These are phyloP conservation scores for Macroventuria anomochaeta DNA, from an alignment of 2,329 filamentous ascomycete genomes.

Conservation along the genomic window DNA sequence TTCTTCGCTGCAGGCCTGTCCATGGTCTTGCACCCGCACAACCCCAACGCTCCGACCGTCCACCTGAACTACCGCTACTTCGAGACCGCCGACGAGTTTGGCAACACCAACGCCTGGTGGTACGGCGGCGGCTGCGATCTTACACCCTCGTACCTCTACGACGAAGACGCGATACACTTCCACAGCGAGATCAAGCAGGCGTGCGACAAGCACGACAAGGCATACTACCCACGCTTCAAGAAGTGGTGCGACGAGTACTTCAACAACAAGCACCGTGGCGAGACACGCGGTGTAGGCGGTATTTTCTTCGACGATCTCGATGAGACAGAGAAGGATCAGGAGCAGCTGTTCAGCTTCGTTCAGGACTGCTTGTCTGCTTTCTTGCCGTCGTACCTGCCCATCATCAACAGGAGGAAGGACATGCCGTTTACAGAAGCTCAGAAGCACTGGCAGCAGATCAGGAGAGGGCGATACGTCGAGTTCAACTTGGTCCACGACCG, in stretches of 20 bases:
- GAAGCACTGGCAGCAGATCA: slow-evolving; percentile 96
- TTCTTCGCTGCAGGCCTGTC: slow-evolving; percentile 96
- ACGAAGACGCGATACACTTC: slow-evolving; percentile 97
- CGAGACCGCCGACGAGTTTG: slow-evolving; percentile 87
- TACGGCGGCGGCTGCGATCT: slow-evolving; percentile 95
- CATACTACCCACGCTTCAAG: slow-evolving; percentile 94
- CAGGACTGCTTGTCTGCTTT: slow-evolving; percentile 87
- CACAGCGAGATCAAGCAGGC: slow-evolving; percentile 90
- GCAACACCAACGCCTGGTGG: slow-evolving; percentile 90
- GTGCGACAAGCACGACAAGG: slow-evolving; percentile 91
- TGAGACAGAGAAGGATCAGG: slow-evolving; percentile 81
- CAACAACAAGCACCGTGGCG: slow-evolving; percentile 86
- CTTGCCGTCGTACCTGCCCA: slow-evolving; percentile 87
- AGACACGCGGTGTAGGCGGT: slow-evolving; percentile 86
- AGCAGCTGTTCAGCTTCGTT: slow-evolving; percentile 88
- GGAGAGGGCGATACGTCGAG: slow-evolving; percentile 94
- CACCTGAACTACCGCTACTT: slow-evolving; percentile 99
- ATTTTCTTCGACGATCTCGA: slow-evolving; percentile 99
- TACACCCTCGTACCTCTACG: slow-evolving; percentile 92
- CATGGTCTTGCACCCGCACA: slow-evolving; percentile 89
- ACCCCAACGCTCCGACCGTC: slow-evolving; percentile 96
- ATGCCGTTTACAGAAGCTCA: slow-evolving; percentile 86
- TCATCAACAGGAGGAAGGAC: slow-evolving; percentile 85
- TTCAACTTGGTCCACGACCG: slow-evolving; percentile 98
- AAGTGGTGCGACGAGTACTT: slow-evolving; percentile 99